phyloP scores from a whole-genome alignment of 495 filamentous ascomycete species.

The Rusavskia elegans region DNA sequence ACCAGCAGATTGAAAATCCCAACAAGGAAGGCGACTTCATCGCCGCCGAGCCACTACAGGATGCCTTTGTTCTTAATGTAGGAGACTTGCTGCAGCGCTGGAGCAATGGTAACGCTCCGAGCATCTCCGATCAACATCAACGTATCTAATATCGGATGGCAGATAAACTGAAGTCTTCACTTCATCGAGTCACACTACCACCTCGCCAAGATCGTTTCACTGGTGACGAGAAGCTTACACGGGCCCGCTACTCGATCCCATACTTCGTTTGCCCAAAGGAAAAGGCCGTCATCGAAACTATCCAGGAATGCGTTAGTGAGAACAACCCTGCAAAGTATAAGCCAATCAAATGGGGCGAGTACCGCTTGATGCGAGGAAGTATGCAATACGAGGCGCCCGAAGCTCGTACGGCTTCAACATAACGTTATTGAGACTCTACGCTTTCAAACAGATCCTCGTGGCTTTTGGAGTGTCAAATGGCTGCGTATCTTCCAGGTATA shows the following conservation, averaged over 20 bases:
- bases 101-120: conserved; percentile 32
- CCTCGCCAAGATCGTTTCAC: conserved; percentile 11
- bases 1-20: too few relatives aligned
- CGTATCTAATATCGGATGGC: not conserved
- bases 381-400: conserved; percentile 8
- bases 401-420: not conserved
- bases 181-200: conserved; percentile 34
- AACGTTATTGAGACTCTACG: too few relatives aligned
- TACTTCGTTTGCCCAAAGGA: conserved; percentile 37
- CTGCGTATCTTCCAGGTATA: too few relatives aligned
- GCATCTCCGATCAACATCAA: not conserved
- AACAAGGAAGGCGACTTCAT: conserved; percentile 30
- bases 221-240: conserved; percentile 26
- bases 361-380: conserved; percentile 12
- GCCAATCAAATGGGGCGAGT: conserved; percentile 39
- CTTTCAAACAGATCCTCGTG: too few relatives aligned
- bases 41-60: conserved; percentile 34
- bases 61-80: conserved; percentile 50
- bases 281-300: conserved; percentile 25
- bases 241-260: conserved; percentile 39
- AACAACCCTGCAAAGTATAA: conserved; percentile 34
- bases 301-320: conserved; percentile 14
- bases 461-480: too few relatives aligned
- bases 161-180: conserved; percentile 33
- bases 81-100: conserved; percentile 48